Conservation (phyloP, 495 filamentous ascomycete genomes). For the Sordaria brevicollis region DNA sequence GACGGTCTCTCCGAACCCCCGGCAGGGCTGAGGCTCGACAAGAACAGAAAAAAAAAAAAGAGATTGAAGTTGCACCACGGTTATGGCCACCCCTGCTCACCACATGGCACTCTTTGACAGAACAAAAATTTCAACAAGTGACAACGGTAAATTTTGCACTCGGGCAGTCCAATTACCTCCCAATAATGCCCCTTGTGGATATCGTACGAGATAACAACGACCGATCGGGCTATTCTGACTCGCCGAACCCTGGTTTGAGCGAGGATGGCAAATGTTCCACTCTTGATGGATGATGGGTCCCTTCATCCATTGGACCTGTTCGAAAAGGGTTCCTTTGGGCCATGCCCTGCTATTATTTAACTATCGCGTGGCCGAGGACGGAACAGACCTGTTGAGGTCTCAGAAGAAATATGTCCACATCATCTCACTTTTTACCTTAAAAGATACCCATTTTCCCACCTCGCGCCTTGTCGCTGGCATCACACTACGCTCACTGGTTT, state of each 20-base stretch:
- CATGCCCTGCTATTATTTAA: background rate
- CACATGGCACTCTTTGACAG: constrained; percentile 7
- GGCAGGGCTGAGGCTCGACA: background rate
- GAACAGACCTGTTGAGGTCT: background rate
- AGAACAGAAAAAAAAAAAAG: background rate
- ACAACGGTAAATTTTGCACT: constrained; percentile 1
- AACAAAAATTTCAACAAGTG: background rate
- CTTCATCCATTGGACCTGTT: background rate
- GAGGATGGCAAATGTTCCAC: background rate
- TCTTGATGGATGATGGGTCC: background rate
- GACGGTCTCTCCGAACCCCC: background rate
- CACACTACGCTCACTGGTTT: background rate
- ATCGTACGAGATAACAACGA: constrained; percentile 10
- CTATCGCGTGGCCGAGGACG: background rate
- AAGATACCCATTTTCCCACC: background rate
- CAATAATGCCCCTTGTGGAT: constrained; percentile 1
- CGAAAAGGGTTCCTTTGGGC: background rate
- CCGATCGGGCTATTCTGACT: constrained; percentile 4
- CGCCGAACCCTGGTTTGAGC: background rate
- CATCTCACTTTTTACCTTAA: background rate
- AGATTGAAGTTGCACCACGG: background rate
- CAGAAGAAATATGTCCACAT: background rate
- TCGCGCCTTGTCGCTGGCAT: background rate
- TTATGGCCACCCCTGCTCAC: constrained; percentile 1
- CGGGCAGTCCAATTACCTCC: background rate